These are phyloP conservation scores for Gamarada debralockiae DNA, from an alignment of 495 filamentous ascomycete genomes.

Conservation along the genomic window DNA sequence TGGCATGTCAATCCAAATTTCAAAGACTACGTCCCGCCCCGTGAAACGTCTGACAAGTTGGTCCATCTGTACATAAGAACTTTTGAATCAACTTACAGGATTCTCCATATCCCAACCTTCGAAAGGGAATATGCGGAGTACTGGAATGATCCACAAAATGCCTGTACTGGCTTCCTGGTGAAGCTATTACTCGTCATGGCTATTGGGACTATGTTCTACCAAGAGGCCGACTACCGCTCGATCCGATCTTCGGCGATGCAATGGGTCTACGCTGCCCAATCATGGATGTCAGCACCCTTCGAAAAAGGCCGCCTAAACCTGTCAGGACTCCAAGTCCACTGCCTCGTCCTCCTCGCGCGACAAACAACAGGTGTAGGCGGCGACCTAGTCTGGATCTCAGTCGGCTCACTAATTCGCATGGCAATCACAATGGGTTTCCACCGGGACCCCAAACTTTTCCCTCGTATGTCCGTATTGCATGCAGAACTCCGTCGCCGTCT, in stretches of 20 bases:
- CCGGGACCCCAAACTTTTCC: constrained; percentile 45
- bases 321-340: constrained; percentile 51
- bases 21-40: constrained; percentile 35
- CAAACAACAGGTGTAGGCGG: constrained; percentile 51
- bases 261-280: constrained; percentile 62
- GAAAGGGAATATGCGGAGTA: constrained; percentile 35
- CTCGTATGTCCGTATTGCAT: constrained; percentile 39
- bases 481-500: constrained; percentile 66
- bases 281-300: constrained; percentile 53
- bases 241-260: constrained; percentile 48
- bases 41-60: constrained; percentile 41
- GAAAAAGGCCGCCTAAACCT: constrained; percentile 53
- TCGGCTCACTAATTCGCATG: constrained; percentile 51
- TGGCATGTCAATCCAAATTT: constrained; percentile 10
- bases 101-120: constrained; percentile 56
- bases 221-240: constrained; percentile 33
- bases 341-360: constrained; percentile 56
- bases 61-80: constrained; percentile 43
- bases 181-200: constrained; percentile 64
- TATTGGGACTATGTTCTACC: constrained; percentile 54
- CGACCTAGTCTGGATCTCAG: constrained; percentile 56
- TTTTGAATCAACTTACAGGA: constrained; percentile 43
- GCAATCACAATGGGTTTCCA: constrained; percentile 62
- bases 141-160: constrained; percentile 27
- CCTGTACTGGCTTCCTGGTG: constrained; percentile 42